phyloP scores from a whole-genome alignment of 805 yeast species.

The Candida easanensis region DNA sequence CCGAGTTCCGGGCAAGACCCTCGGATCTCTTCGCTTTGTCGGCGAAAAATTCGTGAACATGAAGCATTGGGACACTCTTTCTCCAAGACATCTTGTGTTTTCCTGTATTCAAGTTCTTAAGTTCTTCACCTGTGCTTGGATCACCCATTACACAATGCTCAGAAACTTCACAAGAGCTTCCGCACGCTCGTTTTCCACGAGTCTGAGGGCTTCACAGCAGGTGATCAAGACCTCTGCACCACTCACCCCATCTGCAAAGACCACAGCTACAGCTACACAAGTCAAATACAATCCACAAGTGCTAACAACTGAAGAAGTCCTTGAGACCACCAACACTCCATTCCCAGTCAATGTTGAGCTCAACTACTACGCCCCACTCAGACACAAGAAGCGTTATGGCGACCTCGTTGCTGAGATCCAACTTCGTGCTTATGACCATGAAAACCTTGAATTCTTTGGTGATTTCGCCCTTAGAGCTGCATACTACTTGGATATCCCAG shows the following conservation, averaged over 20 bases:
- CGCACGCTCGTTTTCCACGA: slow-evolving; percentile 12
- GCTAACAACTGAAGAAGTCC: slow-evolving; percentile 32
- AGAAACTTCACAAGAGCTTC: slow-evolving; percentile 5
- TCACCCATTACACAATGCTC: slow-evolving; percentile 5
- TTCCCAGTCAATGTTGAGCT: slow-evolving; percentile 84
- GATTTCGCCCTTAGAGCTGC: slow-evolving; percentile 92
- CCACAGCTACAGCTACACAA: slow-evolving; percentile 7
- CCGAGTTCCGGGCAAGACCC: too few relatives aligned
- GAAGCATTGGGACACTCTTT: neutral
- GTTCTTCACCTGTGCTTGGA: too few relatives aligned
- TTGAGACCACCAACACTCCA: slow-evolving; percentile 46
- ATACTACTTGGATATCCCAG: slow-evolving; percentile 84
- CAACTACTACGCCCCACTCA: slow-evolving; percentile 76
- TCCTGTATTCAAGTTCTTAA: too few relatives aligned
- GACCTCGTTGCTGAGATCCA: slow-evolving; percentile 75
- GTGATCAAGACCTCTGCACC: slow-evolving; percentile 12
- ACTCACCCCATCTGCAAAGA: slow-evolving; percentile 10
- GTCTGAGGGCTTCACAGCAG: slow-evolving; percentile 11
- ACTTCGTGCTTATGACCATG: slow-evolving; percentile 67
- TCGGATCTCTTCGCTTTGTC: too few relatives aligned
- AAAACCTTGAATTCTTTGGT: slow-evolving; percentile 68
- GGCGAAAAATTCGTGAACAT: slow-evolving; percentile 3
- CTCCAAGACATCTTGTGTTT: too few relatives aligned
- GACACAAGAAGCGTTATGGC: slow-evolving; percentile 63
- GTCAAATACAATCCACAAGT: slow-evolving; percentile 37